Base-by-base conservation (phyloP, 1,139 yeast genomes). In the Saccharomycopsis crataegensis region DNA sequence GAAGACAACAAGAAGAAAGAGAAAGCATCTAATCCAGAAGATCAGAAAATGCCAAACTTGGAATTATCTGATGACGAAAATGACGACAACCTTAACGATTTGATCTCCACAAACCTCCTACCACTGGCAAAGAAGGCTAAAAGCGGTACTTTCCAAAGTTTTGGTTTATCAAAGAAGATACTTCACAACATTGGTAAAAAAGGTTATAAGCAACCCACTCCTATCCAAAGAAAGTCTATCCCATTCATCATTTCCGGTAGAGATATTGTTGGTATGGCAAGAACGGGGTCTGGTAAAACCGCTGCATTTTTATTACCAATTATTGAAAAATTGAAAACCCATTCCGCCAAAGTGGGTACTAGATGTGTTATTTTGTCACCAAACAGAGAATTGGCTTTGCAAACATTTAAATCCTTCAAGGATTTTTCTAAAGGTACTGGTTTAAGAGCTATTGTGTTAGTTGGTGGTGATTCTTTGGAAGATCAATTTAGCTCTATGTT, bases 251-350 rank as follows among this genome's bases (percentile, higher is more conserved):
- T 93, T 73, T 91, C 87, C 56, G 85, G 82, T 57, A 77, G 96
- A 64, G 99, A 94, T 70, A 96, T 94, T 40, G 99, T 94, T 22
- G 99, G 98, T 64, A 94, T 94, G 96, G 99, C 99, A 22, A 79
- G 98, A 65, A 94, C 99, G 0, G 99, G 99, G 63, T 87, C 96
- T 37, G 99, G 99, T 75, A 94, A 94, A 67, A 94, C 99, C 0
- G 98, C 98, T 5, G 99, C 99, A 0, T 94, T 94, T 67, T 80
- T 89, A n/a, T 72, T 94, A 56, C 99, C 99, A 1, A 78, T 94
- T 73, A 77, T 94, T 61, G 98, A 94, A 64, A 84, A 79, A 63
- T 73, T 91, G 59, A 88, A 87, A 66, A 70, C 80, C 8, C 98
- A 93, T 66, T 80, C 87, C 49, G 90, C 96, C 40, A 85, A 83